Percentiles rank a stretch among this genome's conserved stretches.
Conservation (phyloP, 805 yeast species). For the Candida orba region DNA sequence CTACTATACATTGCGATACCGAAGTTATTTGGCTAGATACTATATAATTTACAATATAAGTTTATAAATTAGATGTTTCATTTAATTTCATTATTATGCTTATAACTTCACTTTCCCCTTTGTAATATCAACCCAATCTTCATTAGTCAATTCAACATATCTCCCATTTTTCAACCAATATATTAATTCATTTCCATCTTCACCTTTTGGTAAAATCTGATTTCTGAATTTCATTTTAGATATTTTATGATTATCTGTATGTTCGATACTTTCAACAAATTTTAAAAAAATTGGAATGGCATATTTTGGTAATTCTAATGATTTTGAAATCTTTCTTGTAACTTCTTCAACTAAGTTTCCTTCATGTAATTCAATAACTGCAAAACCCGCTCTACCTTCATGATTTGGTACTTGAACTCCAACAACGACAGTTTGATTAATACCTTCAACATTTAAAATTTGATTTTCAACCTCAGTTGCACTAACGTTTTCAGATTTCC, state of each 20-base stretch:
- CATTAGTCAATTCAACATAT: conserved; percentile 51
- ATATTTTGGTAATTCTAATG: conserved; percentile 62
- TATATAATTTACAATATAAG: no score
- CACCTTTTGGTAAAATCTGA: conserved; percentile 65
- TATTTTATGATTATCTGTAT: conserved; percentile 78
- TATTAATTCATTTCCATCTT: conserved; percentile 47
- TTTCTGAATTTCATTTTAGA: conserved; percentile 62
- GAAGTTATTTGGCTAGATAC: not conserved
- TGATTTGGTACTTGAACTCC: conserved; percentile 80
- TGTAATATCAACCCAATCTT: conserved; percentile 43
- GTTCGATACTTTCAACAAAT: conserved; percentile 51
- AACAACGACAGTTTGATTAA: conserved; percentile 75
- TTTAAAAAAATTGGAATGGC: conserved; percentile 82
- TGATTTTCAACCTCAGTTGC: conserved; percentile 90
- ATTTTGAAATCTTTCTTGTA: conserved; percentile 31
- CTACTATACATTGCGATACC: not conserved
- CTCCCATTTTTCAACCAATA: conserved; percentile 59
- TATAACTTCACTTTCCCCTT: conserved; percentile 16
- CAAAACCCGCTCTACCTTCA: conserved; percentile 94
- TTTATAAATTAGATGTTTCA: not conserved
- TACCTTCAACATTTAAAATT: conserved; percentile 31
- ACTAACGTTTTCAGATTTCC: conserved; percentile 95
- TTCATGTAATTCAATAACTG: conserved; percentile 52
- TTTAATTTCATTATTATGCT: not conserved
- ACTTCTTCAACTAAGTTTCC: conserved; percentile 23